Evolutionary conservation across 2,329 filamentous ascomycete species (phyloP), one percentile per base, ranked within the genome.

Genomic region (Colletotrichum brevisporum): DNA sequence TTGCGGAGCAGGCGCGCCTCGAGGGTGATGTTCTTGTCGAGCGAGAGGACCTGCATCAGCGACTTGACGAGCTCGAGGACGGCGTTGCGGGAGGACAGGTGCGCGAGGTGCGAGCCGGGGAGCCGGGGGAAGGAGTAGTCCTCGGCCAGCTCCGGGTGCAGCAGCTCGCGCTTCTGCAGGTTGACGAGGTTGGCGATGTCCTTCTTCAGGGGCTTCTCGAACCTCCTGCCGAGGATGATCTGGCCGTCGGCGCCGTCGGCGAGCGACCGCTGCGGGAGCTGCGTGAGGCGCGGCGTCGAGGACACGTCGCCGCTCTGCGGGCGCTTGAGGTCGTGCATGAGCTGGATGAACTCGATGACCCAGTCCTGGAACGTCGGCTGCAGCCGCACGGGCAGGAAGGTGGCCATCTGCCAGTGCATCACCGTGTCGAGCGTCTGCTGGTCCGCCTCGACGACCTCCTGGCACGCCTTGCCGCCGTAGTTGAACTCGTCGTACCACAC

Each of bases 401-500:
- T 95, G 53, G 91, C 92, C 77, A 99, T 92, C 79, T 99, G 96
- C 97, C 97, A 99, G 80, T 97, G 93, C 95, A 99, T 98, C 75
- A 99, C 90, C 12, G 93, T 96, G 75, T 98, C 92, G 15, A 98
- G 87, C 3, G 89, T 87, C 77, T 98, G 94, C 52, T 92, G 90
- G 5, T 88, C 84, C 5, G 82, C 81, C 74, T 95, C 94, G 8
- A 92, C 86, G 4, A 98, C 93, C 75, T 96, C 89, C 57, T 91
- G 89, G 73, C 94, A 97, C 4, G 93, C 96, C 76, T 97, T 97
- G 70, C 96, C 96, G 63, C 96, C 97, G 76, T 98, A 98, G 83
- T 99, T 99, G 85, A 95, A 98, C 80, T 98, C 94, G 74, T 99
- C 96, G 74, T 98, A 98, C 96, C 96, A 99, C 4, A 98, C 91